Evolutionary conservation across 805 yeast genomes (phyloP).

Genomic region (Lipomyces chichibuensis): DNA sequence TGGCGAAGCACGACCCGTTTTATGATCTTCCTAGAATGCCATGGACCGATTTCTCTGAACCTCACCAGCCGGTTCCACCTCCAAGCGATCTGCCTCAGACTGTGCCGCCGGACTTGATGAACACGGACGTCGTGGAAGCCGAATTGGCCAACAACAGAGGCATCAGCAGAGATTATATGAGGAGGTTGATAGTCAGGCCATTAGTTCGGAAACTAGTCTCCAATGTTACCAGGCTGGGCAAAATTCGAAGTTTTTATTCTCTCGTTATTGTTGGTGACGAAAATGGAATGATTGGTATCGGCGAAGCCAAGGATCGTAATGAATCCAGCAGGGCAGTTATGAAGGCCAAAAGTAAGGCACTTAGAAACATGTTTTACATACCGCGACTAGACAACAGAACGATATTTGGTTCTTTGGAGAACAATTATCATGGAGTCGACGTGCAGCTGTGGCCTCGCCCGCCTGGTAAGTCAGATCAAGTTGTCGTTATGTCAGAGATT

Average conservation of each 20-base stretch:
- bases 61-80: constrained; percentile 60
- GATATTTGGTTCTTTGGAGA: constrained; percentile 77
- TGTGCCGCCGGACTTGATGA: constrained; percentile 40
- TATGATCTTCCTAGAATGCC: constrained; percentile 66
- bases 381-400: constrained; percentile 93
- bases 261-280: constrained; percentile 89
- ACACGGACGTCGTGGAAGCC: constrained; percentile 1
- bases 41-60: constrained; percentile 52
- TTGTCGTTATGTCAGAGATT: background rate
- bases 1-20: constrained; percentile 67
- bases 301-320: constrained; percentile 88
- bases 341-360: constrained; percentile 93
- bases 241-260: constrained; percentile 78
- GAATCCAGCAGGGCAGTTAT: constrained; percentile 73
- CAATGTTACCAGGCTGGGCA: constrained; percentile 91
- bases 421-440: constrained; percentile 84
- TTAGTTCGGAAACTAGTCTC: constrained; percentile 65
- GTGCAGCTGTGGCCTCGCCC: constrained; percentile 83
- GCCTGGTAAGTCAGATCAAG: constrained; percentile 61
- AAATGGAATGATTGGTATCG: constrained; percentile 91
- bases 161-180: constrained; percentile 16
- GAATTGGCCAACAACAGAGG: constrained; percentile 5
- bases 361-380: constrained; percentile 75
- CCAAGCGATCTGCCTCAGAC: background rate
- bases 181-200: constrained; percentile 3